Percentiles rank a stretch among this genome's conserved stretches.
phyloP scores from a whole-genome alignment of 768 basidiomycete genomes.

The Boletus vinaceobasis region DNA sequence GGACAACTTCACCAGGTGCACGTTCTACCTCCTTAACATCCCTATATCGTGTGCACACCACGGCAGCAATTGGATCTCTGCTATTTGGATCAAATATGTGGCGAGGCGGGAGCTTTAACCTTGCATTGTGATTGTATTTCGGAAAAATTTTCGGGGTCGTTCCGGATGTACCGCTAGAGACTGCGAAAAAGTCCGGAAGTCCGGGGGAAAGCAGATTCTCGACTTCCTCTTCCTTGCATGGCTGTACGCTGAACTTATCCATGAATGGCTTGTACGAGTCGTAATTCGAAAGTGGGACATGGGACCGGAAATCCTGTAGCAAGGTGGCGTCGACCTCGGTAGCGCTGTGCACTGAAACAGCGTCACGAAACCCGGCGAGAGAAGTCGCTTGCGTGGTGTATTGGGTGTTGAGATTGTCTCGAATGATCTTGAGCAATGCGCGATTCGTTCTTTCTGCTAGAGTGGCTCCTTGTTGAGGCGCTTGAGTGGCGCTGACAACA shows the following conservation, averaged over 20 bases:
- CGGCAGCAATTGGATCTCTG: neutral
- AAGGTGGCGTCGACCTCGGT: constrained; percentile 3
- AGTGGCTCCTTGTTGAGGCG: neutral
- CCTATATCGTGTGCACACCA: neutral
- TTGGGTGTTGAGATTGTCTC: constrained; percentile 8
- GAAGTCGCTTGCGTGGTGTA: constrained; percentile 1
- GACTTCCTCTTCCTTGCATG: constrained; percentile 20
- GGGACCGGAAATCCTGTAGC: constrained; percentile 4
- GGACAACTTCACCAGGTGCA: neutral
- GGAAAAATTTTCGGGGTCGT: constrained; percentile 5
- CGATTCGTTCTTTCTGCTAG: neutral
- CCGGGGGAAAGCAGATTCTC: constrained; percentile 20
- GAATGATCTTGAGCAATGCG: constrained; percentile 1
- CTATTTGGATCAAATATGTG: neutral
- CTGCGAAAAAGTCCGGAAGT: constrained; percentile 7
- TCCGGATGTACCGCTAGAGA: constrained; percentile 19
- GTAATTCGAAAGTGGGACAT: constrained; percentile 11
- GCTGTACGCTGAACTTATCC: constrained; percentile 9
- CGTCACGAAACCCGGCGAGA: constrained; percentile 9
- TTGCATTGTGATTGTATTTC: constrained; percentile 4
- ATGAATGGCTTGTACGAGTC: constrained; percentile 16
- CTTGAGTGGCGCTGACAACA: neutral
- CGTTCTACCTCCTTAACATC: constrained; percentile 8
- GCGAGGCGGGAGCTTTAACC: neutral
- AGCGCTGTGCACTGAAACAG: neutral